Evolutionary conservation across 1,284 basidiomycete species (phyloP), one percentile per base, ranked within the genome.

Genomic region (Ganoderma lucidum): DNA sequence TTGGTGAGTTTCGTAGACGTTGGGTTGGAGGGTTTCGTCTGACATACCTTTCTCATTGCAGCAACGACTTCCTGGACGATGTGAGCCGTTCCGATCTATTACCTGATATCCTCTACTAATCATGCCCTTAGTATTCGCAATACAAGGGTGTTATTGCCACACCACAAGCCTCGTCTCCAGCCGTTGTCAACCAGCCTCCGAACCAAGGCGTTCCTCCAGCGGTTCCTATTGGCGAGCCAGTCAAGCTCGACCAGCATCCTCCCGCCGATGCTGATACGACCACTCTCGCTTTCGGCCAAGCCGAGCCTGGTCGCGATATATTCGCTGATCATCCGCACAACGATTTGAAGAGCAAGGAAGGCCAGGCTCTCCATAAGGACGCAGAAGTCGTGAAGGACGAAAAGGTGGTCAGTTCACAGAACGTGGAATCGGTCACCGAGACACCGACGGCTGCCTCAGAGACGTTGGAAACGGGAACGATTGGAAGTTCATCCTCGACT

Each of bases 231-330:
- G 82, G 85, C 39, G 83, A 84, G 56, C 75, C 76, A 6, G 76
- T 62, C 2, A 70, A 77, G 63, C 70, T 69, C 15, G 69, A 64
- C 2, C 28, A 63, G 23, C 64, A 75, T 23, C 70, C 64, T 6
- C 66, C 70, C 17, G 73, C 72, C 15, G 75, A 74, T n/a, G 56
- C 70, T 3, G 75, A 74, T 23, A 75, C 81, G 32, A 89, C 87
- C 2, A 79, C 80, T 0, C 76, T 86, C 10, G 80, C 83, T 9
- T 79, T 83, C 30, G 86, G 84, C 39, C 85, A 87, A 72, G 81
- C 90, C 0, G 90, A 92, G 73, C 92, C 92, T 4, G 92, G 92
- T 0, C 83, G 80, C 12, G 88, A 93, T 74, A 83, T 93, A 66
- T 93, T 94, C 75, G 90, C 82, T 0, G 83, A 71, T n/a, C 73